phyloP scores from a whole-genome alignment of 2,329 filamentous ascomycete genomes.

The Fusarium nodosum region DNA sequence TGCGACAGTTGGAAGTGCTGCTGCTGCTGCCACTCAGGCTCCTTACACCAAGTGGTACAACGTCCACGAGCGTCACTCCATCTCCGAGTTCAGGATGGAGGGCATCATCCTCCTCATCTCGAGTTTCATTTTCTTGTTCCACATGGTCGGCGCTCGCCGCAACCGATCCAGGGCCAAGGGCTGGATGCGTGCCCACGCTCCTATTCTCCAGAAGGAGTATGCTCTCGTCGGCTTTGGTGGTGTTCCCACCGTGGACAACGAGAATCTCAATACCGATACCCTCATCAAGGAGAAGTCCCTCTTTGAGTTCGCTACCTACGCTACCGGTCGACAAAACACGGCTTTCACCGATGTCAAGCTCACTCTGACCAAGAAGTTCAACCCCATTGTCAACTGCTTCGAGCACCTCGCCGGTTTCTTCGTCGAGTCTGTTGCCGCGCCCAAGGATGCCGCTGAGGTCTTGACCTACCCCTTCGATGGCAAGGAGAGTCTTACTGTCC shows the following conservation, averaged over 20 bases:
- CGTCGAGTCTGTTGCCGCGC: conserved; percentile 79
- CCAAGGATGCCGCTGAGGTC: conserved; percentile 81
- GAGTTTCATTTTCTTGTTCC: conserved; percentile 79
- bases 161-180: conserved; percentile 85
- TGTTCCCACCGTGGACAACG: conserved; percentile 63
- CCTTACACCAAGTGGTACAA: conserved; percentile 98
- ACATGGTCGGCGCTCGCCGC: conserved; percentile 82
- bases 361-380: conserved; percentile 86
- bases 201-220: conserved; percentile 83
- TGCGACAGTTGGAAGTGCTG: conserved; percentile 61
- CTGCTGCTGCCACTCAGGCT: conserved; percentile 61
- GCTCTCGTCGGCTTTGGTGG: conserved; percentile 85
- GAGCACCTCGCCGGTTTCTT: conserved; percentile 82
- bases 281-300: conserved; percentile 88
- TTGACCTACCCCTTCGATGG: conserved; percentile 92
- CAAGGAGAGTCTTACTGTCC: conserved; percentile 84
- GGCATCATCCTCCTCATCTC: conserved; percentile 84
- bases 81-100: conserved; percentile 89
- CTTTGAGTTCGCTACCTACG: conserved; percentile 89
- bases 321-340: conserved; percentile 90
- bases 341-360: conserved; percentile 91
- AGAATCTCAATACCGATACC: conserved; percentile 53
- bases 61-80: conserved; percentile 88
- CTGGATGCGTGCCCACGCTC: conserved; percentile 83
- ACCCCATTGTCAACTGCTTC: conserved; percentile 73